phyloP scores from a whole-genome alignment of 163 green algal species.

The Volvox carteri region DNA sequence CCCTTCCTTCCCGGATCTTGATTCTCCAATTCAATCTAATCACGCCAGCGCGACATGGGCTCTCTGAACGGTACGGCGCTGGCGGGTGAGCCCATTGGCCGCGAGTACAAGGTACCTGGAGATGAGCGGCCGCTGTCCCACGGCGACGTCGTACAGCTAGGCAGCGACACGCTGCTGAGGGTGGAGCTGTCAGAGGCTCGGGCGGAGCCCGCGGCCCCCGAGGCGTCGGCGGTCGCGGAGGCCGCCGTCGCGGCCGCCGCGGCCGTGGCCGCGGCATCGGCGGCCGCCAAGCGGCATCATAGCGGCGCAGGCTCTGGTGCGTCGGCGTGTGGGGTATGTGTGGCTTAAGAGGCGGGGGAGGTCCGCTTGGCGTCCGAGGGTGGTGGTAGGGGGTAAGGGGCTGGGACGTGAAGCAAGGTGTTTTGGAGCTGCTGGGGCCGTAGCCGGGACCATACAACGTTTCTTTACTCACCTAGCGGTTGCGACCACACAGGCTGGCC shows the following conservation, averaged over 20 bases:
- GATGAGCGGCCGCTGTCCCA: slow-evolving; percentile 64
- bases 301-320: background rate
- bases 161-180: slow-evolving; percentile 69
- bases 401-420: background rate
- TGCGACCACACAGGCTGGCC: too few relatives aligned
- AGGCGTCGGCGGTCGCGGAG: background rate
- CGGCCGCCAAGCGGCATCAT: slow-evolving; percentile 13
- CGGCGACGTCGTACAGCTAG: slow-evolving; percentile 81
- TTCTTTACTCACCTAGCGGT: too few relatives aligned
- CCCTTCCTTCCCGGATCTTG: background rate
- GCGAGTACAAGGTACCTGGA: slow-evolving; percentile 67
- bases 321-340: background rate
- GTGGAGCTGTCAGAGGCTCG: slow-evolving; percentile 20
- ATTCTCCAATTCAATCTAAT: too few relatives aligned
- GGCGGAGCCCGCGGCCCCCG: background rate
- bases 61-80: slow-evolving; percentile 88
- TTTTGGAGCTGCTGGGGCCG: too few relatives aligned
- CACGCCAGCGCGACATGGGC: slow-evolving; percentile 70
- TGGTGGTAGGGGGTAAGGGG: background rate
- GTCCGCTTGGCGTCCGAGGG: background rate
- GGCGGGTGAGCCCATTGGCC: slow-evolving; percentile 78
- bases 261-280: background rate
- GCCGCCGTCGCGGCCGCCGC: background rate
- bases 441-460: too few relatives aligned
- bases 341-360: background rate